phyloP scores from a whole-genome alignment of 441 rosid species.

The Erodium trifolium region DNA sequence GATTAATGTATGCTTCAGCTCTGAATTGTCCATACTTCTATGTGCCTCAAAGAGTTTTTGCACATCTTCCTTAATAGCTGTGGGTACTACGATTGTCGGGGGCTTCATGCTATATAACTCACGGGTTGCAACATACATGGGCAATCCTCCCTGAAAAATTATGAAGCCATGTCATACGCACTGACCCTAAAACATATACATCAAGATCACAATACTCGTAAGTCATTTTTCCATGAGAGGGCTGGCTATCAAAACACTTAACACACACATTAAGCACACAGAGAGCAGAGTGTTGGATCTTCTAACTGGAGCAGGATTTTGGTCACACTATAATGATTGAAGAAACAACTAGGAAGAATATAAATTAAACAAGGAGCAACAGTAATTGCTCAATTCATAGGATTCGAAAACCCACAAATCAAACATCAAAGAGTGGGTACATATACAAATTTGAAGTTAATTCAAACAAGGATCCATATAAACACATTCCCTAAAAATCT shows the following conservation, averaged over 20 bases:
- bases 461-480: too few species aligned
- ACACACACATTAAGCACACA: background rate
- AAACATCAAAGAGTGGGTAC: background rate
- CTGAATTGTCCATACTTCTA: conserved; percentile 65
- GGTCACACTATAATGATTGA: too few species aligned
- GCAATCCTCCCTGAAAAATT: conserved; percentile 61
- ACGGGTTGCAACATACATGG: conserved; percentile 88
- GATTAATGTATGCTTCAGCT: conserved; percentile 56
- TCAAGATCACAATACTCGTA: background rate
- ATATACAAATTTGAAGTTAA: too few species aligned
- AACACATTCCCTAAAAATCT: too few species aligned
- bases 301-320: too few species aligned
- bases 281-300: background rate
- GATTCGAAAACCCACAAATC: background rate
- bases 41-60: conserved; percentile 69
- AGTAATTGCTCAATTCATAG: background rate
- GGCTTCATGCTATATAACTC: conserved; percentile 77
- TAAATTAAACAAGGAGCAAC: background rate
- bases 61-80: conserved; percentile 49
- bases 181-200: background rate
- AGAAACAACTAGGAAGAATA: too few species aligned
- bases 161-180: background rate
- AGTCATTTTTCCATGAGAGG: background rate
- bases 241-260: background rate
- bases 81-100: conserved; percentile 73